phyloP scores from a whole-genome alignment of 257 asterid genomes.

The Nicotiana tabacum region DNA sequence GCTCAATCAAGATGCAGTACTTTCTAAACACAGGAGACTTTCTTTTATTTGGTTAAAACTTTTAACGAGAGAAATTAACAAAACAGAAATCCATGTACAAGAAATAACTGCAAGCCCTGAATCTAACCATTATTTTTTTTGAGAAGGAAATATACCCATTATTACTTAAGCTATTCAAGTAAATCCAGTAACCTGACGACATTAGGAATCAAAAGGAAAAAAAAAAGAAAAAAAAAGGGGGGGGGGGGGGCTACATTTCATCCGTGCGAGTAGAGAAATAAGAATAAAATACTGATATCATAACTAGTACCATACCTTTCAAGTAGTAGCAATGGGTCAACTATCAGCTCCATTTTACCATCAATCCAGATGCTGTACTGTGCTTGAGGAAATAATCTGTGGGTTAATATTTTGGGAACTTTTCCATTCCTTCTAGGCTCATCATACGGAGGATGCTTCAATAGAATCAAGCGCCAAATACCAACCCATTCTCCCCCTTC shows the following conservation, averaged over 20 bases:
- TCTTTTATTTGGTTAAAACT: not conserved
- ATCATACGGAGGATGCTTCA: conserved; percentile 88
- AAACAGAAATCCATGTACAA: not conserved
- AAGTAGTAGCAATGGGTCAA: conserved; percentile 85
- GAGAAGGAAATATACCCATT: not conserved
- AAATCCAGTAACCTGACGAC: not conserved
- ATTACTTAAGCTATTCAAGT: not conserved
- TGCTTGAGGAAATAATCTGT: conserved; percentile 88
- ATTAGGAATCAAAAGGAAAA: not conserved
- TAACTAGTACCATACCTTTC: conserved; percentile 57
- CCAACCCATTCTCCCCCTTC: conserved; percentile 92
- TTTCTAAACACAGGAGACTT: not conserved
- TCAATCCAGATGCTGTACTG: conserved; percentile 97
- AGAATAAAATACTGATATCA: not conserved
- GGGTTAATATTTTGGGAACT: conserved; percentile 96
- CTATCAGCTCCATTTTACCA: conserved; percentile 98
- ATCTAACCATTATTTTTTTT: too few relatives aligned
- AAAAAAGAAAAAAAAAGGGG: not conserved
- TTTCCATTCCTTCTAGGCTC: conserved; percentile 99
- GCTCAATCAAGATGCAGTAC: conserved; percentile 1
- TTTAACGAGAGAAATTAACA: not conserved
- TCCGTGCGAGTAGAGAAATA: not conserved
- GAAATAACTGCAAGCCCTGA: not conserved
- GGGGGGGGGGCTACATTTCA: not conserved
- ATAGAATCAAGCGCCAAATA: conserved; percentile 83